A percentile compares a stretch with the other conserved stretches of the same genome.
Conservation (phyloP, 1,139 yeast genomes). For the Geotrichum armillariae region DNA sequence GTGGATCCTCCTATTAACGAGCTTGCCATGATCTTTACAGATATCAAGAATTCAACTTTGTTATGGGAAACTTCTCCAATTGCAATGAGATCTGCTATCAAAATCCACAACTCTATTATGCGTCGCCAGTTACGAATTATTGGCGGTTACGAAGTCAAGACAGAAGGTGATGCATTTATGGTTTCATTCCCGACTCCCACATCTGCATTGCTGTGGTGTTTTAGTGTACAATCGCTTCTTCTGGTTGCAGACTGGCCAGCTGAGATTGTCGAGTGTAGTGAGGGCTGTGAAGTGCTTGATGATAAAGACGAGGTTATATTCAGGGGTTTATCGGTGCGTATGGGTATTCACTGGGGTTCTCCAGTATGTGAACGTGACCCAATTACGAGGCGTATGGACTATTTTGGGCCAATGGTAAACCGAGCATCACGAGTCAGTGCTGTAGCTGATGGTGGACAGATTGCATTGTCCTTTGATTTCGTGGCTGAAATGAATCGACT, state of each 20-base stretch:
- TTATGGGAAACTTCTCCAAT: constrained; percentile 92
- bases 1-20: constrained; percentile 95
- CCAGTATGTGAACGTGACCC: constrained; percentile 97
- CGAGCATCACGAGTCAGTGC: constrained; percentile 92
- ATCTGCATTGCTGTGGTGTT: constrained; percentile 90
- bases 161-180: constrained; percentile 99
- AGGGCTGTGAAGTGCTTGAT: constrained; percentile 83
- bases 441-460: constrained; percentile 98
- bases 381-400: constrained; percentile 96
- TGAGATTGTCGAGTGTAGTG: constrained; percentile 80
- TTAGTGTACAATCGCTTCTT: constrained; percentile 84
- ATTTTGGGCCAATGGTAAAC: constrained; percentile 98
- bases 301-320: constrained; percentile 60
- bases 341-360: constrained; percentile 98
- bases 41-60: constrained; percentile 89
- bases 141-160: constrained; percentile 97
- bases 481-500: constrained; percentile 67
- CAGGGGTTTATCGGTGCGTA: constrained; percentile 89
- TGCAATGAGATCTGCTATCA: constrained; percentile 96
- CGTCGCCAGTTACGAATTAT: constrained; percentile 87
- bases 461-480: constrained; percentile 81
- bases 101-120: constrained; percentile 91
- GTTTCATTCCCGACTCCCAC: constrained; percentile 96
- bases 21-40: constrained; percentile 93
- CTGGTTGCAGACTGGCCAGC: constrained; percentile 93